Evolutionary conservation across 768 basidiomycete genomes (phyloP).

Genomic region (Leucosporidium yakuticum): DNA sequence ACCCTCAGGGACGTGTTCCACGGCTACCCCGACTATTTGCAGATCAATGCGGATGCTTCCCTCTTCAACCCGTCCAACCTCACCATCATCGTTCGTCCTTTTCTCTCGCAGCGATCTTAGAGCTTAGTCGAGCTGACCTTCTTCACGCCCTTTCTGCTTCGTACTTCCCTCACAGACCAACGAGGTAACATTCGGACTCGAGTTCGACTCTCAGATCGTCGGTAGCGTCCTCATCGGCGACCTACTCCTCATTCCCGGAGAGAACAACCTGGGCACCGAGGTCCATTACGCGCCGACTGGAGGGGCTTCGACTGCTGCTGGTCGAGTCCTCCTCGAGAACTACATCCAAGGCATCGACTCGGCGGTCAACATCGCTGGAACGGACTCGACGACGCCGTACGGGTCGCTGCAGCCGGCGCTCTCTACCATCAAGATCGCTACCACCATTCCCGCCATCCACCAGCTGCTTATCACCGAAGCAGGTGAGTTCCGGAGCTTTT

Average conservation of each 20-base stretch:
- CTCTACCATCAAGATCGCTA: conserved; percentile 56
- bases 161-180: conserved; percentile 54
- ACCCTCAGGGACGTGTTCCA: conserved; percentile 60
- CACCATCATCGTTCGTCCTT: conserved; percentile 16
- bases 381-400: conserved; percentile 55
- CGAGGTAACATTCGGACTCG: conserved; percentile 56
- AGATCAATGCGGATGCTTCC: conserved; percentile 25
- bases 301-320: conserved; percentile 53
- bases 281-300: conserved; percentile 57
- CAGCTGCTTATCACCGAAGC: conserved; percentile 55
- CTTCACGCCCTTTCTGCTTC: not conserved
- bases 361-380: conserved; percentile 50
- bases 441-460: conserved; percentile 60
- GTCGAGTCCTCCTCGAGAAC: conserved; percentile 55
- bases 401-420: conserved; percentile 58
- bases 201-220: conserved; percentile 51
- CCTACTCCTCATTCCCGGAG: conserved; percentile 52
- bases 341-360: conserved; percentile 56
- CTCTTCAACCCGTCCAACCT: conserved; percentile 28
- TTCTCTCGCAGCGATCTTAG: not conserved
- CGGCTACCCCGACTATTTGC: conserved; percentile 16
- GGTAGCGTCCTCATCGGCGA: conserved; percentile 29
- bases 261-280: conserved; percentile 44
- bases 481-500: conserved; percentile 34
- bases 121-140: not conserved